A percentile compares a stretch with the other conserved stretches of the same genome.
Conservation (phyloP, 805 yeast species). For the Candida rishiriensis region DNA sequence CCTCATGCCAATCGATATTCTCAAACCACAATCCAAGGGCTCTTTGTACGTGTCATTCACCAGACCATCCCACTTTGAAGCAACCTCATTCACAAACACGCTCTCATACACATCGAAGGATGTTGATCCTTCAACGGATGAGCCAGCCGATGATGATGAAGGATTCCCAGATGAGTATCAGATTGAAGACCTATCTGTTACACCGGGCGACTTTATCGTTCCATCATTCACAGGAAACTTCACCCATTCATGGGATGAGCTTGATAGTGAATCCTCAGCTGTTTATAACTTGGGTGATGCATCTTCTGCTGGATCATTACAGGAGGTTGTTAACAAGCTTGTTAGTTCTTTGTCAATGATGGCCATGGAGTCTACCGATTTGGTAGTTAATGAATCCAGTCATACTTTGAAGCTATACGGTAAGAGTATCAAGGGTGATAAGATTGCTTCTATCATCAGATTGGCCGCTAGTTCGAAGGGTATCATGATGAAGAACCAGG, state of each 20-base stretch:
- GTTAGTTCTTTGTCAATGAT: slow-evolving; percentile 52
- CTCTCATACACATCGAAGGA: slow-evolving; percentile 77
- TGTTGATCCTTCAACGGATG: slow-evolving; percentile 66
- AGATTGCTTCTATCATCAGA: slow-evolving; percentile 46
- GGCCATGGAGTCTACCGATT: slow-evolving; percentile 72
- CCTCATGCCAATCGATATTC: slow-evolving; percentile 65
- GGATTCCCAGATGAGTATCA: slow-evolving; percentile 94
- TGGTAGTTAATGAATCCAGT: slow-evolving; percentile 49
- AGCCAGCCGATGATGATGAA: slow-evolving; percentile 63
- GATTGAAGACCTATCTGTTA: slow-evolving; percentile 70
- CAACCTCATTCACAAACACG: slow-evolving; percentile 53
- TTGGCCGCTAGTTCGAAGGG: slow-evolving; percentile 46
- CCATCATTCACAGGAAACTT: slow-evolving; percentile 80
- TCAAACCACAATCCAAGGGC: slow-evolving; percentile 68
- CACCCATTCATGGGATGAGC: slow-evolving; percentile 67
- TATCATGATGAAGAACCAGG: slow-evolving; percentile 53
- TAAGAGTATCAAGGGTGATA: slow-evolving; percentile 56
- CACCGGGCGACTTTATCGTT: slow-evolving; percentile 75
- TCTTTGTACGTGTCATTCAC: slow-evolving; percentile 73
- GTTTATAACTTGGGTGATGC: slow-evolving; percentile 61
- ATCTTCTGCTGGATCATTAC: slow-evolving; percentile 32
- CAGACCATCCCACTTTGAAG: slow-evolving; percentile 44
- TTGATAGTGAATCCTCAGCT: slow-evolving; percentile 55
- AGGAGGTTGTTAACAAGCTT: slow-evolving; percentile 55
- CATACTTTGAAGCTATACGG: slow-evolving; percentile 83